These are phyloP conservation scores for Aspergillus fumigatus DNA, from an alignment of 2,329 filamentous ascomycete species.

Conservation along the genomic window DNA sequence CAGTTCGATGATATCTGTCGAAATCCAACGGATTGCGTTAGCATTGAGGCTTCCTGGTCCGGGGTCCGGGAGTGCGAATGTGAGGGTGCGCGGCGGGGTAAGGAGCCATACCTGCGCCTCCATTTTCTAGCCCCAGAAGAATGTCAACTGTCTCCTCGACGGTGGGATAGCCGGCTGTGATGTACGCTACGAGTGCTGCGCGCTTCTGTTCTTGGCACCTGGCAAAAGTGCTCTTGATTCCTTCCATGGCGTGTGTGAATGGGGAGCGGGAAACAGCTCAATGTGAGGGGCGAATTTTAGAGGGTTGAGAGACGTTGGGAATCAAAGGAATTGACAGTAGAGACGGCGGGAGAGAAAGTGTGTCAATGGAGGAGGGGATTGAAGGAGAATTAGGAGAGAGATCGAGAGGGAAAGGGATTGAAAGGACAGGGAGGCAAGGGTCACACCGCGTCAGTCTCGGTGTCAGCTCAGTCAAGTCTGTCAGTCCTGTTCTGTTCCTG, in stretches of 20 bases:
- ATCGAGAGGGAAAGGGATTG: background rate
- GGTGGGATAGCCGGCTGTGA: conserved; percentile 87
- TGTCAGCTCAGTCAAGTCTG: background rate
- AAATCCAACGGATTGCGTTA: background rate
- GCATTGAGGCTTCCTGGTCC: background rate
- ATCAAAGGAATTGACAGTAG: background rate
- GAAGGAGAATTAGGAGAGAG: background rate
- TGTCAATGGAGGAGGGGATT: background rate
- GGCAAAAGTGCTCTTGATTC: conserved; percentile 53
- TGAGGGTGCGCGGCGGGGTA: background rate
- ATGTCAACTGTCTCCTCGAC: conserved; percentile 78
- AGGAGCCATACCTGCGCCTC: conserved; percentile 68
- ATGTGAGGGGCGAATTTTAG: background rate
- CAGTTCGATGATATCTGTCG: conserved; percentile 83
- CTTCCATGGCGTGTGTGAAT: conserved; percentile 42
- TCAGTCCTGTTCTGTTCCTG: background rate
- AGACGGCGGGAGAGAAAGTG: background rate
- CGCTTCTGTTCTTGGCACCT: conserved; percentile 56
- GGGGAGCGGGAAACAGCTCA: conserved; percentile 4
- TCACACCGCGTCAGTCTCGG: background rate
- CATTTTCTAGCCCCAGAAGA: conserved; percentile 83
- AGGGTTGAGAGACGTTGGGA: background rate
- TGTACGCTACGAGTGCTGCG: conserved; percentile 88
- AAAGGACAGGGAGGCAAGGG: background rate
- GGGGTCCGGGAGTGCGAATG: background rate